Evolutionary conservation across 140 eudicot genomes (phyloP).

Genomic region (Senecio squalidus): DNA sequence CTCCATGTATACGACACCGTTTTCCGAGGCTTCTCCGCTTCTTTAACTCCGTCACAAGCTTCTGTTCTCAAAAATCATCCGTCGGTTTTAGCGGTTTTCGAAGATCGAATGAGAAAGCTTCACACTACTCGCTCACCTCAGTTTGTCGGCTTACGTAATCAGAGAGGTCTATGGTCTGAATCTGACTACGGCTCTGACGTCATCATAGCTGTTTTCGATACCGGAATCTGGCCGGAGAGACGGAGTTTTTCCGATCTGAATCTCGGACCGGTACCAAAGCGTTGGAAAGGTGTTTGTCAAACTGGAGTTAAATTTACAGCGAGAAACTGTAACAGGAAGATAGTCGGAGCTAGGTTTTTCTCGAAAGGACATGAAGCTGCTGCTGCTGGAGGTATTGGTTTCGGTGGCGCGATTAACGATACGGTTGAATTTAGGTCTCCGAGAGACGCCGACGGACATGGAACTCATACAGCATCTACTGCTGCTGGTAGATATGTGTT

Average conservation of each 20-base stretch:
- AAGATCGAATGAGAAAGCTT: conserved; percentile 60
- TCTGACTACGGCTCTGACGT: conserved; percentile 91
- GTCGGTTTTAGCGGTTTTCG: conserved; percentile 59
- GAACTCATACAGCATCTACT: conserved; percentile 69
- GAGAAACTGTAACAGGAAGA: conserved; percentile 42
- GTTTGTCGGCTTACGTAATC: conserved; percentile 70
- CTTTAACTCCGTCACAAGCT: conserved; percentile 22
- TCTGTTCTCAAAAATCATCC: not conserved
- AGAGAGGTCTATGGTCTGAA: conserved; percentile 82
- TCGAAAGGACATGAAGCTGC: conserved; percentile 84
- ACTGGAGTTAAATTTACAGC: conserved; percentile 30
- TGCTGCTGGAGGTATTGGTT: conserved; percentile 53
- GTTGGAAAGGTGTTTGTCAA: conserved; percentile 69
- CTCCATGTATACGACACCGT: conserved; percentile 73
- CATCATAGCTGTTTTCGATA: conserved; percentile 63
- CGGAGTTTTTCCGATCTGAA: conserved; percentile 80
- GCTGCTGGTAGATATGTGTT: conserved; percentile 69
- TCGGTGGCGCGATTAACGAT: conserved; percentile 60
- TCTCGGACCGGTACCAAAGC: conserved; percentile 71
- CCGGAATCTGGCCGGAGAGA: conserved; percentile 90
- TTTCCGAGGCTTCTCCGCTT: conserved; percentile 79
- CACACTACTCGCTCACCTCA: conserved; percentile 91
- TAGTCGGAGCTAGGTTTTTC: conserved; percentile 33
- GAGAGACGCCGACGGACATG: conserved; percentile 72
- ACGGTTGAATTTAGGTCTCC: conserved; percentile 63